A percentile compares a stretch with the other conserved stretches of the same genome.
phyloP scores from a whole-genome alignment of 208 protist genomes.

The Leishmania tarentolae region DNA sequence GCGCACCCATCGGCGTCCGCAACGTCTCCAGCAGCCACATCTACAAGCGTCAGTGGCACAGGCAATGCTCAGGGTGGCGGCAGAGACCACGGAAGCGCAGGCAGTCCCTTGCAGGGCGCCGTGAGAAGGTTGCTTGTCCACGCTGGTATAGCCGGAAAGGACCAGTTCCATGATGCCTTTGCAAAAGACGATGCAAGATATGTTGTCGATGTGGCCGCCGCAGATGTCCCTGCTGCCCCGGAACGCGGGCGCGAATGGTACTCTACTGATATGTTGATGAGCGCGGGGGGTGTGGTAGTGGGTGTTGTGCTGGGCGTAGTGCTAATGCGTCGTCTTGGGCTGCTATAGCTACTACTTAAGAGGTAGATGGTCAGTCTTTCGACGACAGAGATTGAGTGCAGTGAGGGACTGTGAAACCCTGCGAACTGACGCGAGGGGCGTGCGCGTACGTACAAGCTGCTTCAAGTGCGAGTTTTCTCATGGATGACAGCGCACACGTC shows the following conservation, averaged over 20 bases:
- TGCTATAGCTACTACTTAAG: constrained; percentile 8
- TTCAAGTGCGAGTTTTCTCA: background rate
- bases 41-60: background rate
- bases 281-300: constrained; percentile 16
- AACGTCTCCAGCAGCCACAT: background rate
- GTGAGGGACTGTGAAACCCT: background rate
- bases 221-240: background rate
- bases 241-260: constrained; percentile 2
- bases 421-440: background rate
- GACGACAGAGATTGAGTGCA: background rate
- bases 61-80: background rate
- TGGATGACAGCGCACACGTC: background rate
- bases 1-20: background rate
- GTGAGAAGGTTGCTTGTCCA: constrained; percentile 26
- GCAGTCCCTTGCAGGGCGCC: constrained; percentile 17
- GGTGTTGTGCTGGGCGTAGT: constrained; percentile 16
- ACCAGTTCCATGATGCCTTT: constrained; percentile 4
- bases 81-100: background rate
- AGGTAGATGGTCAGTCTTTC: background rate
- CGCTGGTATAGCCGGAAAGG: constrained; percentile 13
- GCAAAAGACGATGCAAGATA: background rate
- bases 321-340: constrained; percentile 18
- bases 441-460: background rate
- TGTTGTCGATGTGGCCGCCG: background rate
- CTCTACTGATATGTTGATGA: constrained; percentile 13